A percentile compares a stretch with the other conserved stretches of the same genome.
These are phyloP conservation scores for Clarireedia homoeocarpa DNA, from an alignment of 2,329 filamentous ascomycete species.

Conservation along the genomic window DNA sequence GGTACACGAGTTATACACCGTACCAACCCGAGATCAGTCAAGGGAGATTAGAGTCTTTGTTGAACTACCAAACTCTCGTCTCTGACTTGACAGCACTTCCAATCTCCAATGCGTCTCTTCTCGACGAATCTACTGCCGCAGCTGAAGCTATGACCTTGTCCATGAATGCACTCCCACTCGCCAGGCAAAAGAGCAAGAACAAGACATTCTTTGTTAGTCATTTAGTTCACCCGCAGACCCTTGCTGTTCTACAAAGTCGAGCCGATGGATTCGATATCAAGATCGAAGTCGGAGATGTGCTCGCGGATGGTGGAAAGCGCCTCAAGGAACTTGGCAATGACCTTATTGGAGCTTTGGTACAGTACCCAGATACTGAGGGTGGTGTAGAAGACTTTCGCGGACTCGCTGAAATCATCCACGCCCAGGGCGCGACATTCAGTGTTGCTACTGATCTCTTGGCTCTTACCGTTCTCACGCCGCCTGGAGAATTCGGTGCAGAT, in stretches of 20 bases:
- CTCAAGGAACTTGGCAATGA: constrained; percentile 72
- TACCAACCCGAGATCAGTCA: constrained; percentile 98
- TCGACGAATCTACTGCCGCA: constrained; percentile 88
- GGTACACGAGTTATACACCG: constrained; percentile 97
- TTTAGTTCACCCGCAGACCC: constrained; percentile 76
- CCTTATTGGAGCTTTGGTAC: constrained; percentile 82
- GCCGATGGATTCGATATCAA: constrained; percentile 88
- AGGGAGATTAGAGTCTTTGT: constrained; percentile 79
- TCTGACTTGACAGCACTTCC: constrained; percentile 79
- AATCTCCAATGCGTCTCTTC: constrained; percentile 82
- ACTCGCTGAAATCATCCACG: constrained; percentile 71
- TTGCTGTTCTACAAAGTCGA: constrained; percentile 74
- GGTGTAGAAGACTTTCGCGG: constrained; percentile 66
- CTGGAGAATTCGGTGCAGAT: constrained; percentile 90
- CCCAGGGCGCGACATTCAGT: constrained; percentile 70
- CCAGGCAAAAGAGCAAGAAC: constrained; percentile 63
- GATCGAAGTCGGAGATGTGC: constrained; percentile 64
- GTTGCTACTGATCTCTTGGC: constrained; percentile 86
- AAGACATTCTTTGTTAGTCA: constrained; percentile 83
- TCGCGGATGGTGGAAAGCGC: constrained; percentile 53
- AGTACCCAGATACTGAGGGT: constrained; percentile 88
- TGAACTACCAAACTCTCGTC: constrained; percentile 95
- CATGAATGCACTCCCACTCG: constrained; percentile 62
- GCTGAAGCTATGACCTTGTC: constrained; percentile 95
- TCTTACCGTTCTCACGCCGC: constrained; percentile 77